phyloP scores from a whole-genome alignment of 805 yeast genomes.

The Lachancea lanzarotensis region DNA sequence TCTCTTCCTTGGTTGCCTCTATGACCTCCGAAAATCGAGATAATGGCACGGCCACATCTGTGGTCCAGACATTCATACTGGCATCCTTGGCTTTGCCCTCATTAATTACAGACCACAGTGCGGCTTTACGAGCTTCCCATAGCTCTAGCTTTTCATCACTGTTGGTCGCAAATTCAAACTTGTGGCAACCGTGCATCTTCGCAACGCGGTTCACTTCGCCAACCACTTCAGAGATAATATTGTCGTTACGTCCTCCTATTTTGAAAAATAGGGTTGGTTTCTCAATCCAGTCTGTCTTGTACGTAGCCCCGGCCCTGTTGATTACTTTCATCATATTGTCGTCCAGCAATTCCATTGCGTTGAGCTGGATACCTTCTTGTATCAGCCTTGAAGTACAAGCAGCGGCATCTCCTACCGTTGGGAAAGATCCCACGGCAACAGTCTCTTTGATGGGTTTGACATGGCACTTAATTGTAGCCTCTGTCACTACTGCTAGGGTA shows the following conservation, averaged over 20 bases:
- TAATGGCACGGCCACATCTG: constrained; percentile 80
- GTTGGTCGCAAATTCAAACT: constrained; percentile 57
- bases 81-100: constrained; percentile 49
- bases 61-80: constrained; percentile 56
- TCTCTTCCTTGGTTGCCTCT: constrained; percentile 51
- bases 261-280: constrained; percentile 60
- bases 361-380: constrained; percentile 55
- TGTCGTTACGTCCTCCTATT: constrained; percentile 46
- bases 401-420: constrained; percentile 64
- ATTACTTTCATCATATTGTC: constrained; percentile 64
- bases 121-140: constrained; percentile 73
- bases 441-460: constrained; percentile 59
- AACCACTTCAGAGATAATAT: constrained; percentile 39
- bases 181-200: constrained; percentile 44
- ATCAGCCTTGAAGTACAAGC: constrained; percentile 57
- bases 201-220: constrained; percentile 46
- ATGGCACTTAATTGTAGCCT: constrained; percentile 64
- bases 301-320: constrained; percentile 47
- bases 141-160: constrained; percentile 59
- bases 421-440: constrained; percentile 64
- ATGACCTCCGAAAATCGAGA: constrained; percentile 60
- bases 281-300: constrained; percentile 47
- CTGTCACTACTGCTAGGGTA: constrained; percentile 71
- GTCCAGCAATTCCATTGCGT: constrained; percentile 72
- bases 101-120: constrained; percentile 58